phyloP scores from a whole-genome alignment of 2,329 filamentous ascomycete genomes.

The Ceratocystis variospora region DNA sequence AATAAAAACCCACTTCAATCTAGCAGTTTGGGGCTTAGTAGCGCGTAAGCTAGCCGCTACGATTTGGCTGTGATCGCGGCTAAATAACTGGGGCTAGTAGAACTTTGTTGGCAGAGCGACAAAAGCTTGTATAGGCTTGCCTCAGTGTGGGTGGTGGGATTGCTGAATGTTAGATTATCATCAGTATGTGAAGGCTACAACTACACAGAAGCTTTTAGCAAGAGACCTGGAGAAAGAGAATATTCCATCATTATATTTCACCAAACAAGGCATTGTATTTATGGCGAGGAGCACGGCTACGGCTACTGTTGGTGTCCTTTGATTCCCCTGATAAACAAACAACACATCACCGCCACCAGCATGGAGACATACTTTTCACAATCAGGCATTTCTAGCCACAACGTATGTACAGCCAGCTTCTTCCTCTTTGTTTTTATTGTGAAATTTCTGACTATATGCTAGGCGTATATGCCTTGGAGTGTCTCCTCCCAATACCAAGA shows the following conservation, averaged over 20 bases:
- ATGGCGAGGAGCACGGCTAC: too few species aligned
- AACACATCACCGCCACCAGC: not conserved
- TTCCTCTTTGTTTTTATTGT: not conserved
- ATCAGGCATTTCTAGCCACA: constrained; percentile 54
- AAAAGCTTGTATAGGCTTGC: not conserved
- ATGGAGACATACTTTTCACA: constrained; percentile 38
- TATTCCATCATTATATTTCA: too few species aligned
- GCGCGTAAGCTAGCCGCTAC: not conserved
- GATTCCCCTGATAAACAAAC: not conserved
- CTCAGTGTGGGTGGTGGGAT: not conserved
- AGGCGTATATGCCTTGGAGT: constrained; percentile 66
- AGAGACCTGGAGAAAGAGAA: too few species aligned
- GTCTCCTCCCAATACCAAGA: constrained; percentile 44
- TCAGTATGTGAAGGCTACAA: not conserved
- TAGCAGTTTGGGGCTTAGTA: constrained; percentile 3
- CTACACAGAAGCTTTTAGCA: too few species aligned
- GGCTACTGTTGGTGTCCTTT: not conserved
- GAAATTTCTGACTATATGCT: constrained; percentile 10
- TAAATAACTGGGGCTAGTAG: not conserved
- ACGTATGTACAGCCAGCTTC: constrained; percentile 37
- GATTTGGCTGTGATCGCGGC: not conserved
- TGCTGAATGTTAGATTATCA: not conserved
- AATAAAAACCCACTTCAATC: not conserved
- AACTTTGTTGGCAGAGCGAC: constrained; percentile 4
- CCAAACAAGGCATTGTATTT: too few species aligned